phyloP scores from a whole-genome alignment of 495 filamentous ascomycete species.

The Penicillium maclennaniae region DNA sequence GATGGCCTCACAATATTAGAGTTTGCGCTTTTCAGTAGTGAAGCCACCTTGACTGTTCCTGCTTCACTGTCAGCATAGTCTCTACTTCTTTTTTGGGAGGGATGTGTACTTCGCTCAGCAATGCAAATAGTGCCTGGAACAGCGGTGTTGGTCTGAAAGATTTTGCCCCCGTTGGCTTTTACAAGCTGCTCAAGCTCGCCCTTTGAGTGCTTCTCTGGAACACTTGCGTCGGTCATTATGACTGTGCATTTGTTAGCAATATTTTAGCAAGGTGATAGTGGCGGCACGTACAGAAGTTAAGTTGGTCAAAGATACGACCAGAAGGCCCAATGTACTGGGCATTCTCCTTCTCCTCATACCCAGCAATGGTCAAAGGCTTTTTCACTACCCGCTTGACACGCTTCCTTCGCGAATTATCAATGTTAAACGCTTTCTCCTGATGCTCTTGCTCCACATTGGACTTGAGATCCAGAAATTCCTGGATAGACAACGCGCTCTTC shows the following conservation, averaged over 20 bases:
- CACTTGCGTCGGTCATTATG: constrained; percentile 57
- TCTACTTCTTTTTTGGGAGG: not conserved
- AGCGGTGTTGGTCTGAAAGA: constrained; percentile 68
- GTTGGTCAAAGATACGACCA: constrained; percentile 64
- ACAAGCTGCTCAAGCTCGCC: constrained; percentile 78
- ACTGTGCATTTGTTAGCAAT: constrained; percentile 34
- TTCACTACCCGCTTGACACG: constrained; percentile 60
- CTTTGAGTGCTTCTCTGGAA: constrained; percentile 67
- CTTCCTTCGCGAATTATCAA: constrained; percentile 69
- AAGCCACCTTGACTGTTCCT: constrained; percentile 81
- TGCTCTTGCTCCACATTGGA: constrained; percentile 67
- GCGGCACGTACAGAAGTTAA: constrained; percentile 65
- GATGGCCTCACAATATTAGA: constrained; percentile 69
- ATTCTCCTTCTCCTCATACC: constrained; percentile 51
- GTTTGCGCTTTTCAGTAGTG: constrained; percentile 65
- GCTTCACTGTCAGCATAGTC: constrained; percentile 7
- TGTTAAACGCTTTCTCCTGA: constrained; percentile 72
- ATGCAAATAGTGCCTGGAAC: constrained; percentile 61
- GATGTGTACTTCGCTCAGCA: constrained; percentile 64
- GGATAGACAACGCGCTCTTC: constrained; percentile 70
- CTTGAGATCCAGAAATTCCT: constrained; percentile 73
- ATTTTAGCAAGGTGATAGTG: not conserved
- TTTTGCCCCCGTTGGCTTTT: constrained; percentile 81
- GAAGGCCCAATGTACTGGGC: constrained; percentile 53
- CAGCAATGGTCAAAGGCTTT: constrained; percentile 66